Conservation (phyloP, 2,329 filamentous ascomycete species). For the Aurifilum marmelostoma region DNA sequence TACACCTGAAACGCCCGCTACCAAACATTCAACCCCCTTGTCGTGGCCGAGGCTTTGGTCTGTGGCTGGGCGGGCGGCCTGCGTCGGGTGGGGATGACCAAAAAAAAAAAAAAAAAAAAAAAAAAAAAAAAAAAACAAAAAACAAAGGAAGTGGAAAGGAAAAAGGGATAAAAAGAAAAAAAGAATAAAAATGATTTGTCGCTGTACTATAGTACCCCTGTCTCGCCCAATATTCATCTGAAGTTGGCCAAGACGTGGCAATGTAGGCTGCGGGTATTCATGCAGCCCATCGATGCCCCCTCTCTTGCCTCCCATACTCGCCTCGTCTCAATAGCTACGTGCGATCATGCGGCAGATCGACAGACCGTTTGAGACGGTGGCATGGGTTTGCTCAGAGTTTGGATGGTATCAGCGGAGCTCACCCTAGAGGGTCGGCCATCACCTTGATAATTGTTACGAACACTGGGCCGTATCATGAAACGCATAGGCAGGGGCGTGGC, state of each 20-base stretch:
- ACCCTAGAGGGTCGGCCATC: too few relatives aligned
- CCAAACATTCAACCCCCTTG: neutral
- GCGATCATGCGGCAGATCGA: neutral
- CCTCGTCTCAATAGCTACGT: neutral
- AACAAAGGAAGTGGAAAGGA: too few relatives aligned
- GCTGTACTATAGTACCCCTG: too few relatives aligned
- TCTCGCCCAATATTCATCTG: neutral
- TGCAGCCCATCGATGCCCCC: neutral
- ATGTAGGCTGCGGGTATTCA: neutral
- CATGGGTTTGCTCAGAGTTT: neutral
- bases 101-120: neutral
- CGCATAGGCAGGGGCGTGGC: too few relatives aligned
- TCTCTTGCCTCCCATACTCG: neutral
- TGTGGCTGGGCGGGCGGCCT: neutral
- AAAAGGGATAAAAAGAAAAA: too few relatives aligned
- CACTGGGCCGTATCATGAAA: too few relatives aligned
- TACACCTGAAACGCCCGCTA: slow-evolving; percentile 6
- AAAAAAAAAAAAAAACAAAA: neutral
- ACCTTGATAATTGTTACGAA: too few relatives aligned
- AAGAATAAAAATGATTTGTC: too few relatives aligned
- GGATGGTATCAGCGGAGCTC: neutral
- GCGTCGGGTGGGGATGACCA: neutral
- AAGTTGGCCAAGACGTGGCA: neutral
- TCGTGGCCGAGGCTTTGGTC: neutral
- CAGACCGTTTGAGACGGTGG: neutral